phyloP scores from a whole-genome alignment of 2,329 filamentous ascomycete genomes.

The Ceratocystis diversiconidia region DNA sequence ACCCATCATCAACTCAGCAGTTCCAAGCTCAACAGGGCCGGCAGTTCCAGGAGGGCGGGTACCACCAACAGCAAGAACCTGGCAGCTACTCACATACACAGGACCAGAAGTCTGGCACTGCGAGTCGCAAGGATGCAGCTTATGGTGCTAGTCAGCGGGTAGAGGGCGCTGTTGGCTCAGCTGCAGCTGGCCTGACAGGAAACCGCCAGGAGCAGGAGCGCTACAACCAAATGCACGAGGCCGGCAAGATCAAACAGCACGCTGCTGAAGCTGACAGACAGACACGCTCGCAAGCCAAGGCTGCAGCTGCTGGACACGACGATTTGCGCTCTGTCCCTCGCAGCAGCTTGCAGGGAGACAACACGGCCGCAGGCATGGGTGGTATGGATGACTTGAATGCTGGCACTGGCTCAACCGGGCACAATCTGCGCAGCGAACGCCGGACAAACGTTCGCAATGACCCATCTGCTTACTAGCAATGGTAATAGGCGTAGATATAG shows the following conservation, averaged over 20 bases:
- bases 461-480: not conserved
- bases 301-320: not conserved
- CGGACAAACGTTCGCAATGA: not conserved
- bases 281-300: conserved; percentile 16
- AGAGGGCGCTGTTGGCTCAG: conserved; percentile 55
- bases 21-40: not conserved
- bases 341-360: not conserved
- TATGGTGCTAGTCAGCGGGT: conserved; percentile 53
- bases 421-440: not conserved
- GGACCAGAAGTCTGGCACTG: not conserved
- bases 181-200: conserved; percentile 58
- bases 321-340: not conserved
- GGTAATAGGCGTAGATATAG: no score
- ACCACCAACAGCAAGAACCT: not conserved
- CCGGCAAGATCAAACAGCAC: conserved; percentile 71
- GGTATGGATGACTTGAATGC: not conserved
- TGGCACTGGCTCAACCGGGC: not conserved
- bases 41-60: not conserved
- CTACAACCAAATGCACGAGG: conserved; percentile 57
- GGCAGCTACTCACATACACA: not conserved
- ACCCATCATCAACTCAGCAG: not conserved
- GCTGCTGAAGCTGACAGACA: conserved; percentile 69
- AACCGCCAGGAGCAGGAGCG: conserved; percentile 50
- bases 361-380: not conserved
- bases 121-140: conserved; percentile 21